Base-by-base conservation (phyloP, 495 filamentous ascomycete genomes). In the Hypoxylon fuscum region DNA sequence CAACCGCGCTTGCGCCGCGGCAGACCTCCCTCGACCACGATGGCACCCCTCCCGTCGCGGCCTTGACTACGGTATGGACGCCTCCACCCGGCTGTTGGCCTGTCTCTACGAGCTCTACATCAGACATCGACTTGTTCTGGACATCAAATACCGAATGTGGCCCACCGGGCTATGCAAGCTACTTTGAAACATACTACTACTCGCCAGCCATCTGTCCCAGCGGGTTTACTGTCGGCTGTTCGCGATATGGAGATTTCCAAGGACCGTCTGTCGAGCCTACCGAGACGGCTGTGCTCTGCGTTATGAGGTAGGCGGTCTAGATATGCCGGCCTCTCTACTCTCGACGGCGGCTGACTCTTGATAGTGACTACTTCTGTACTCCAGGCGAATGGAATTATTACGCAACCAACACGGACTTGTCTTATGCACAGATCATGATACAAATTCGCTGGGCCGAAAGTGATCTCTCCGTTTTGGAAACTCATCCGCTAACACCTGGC, bases 201-300 rank as follows among this genome's bases (percentile, higher is more conserved):
- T 66, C 63, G 7, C 63, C 63, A 17, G 57, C 63, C 20, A 52
- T 62, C 34, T 62, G 57, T 27, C 54, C 60, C 3, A 62, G 45
- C 23, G 58, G 58, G 8, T 66, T 46, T 17, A 62, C 63, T 7
- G 35, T 57, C 2, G 52, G 58, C 17, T 66, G 52, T n/a, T 62
- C 63, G 12, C 46, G 63, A 43, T 66, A 48, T 31, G 32, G 47
- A 3, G n/a, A 40, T 22, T 32, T 21, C 11, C 63, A 66, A 53
- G 63, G 63, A 2, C 63, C 63, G 4, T 15, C 42, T 11, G 63
- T 62, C 10, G 57, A 66, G 17, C 27, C 57, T 22, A 61, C 56
- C 2, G 63, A 66, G 32, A 66, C 63, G 7, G 63, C 58, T n/a
- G 48, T 66, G 59, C 52, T 66, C 31, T 66, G 63, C n/a, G 51